phyloP scores from a whole-genome alignment of 768 basidiomycete genomes.

The Pulveroboletus sp. region DNA sequence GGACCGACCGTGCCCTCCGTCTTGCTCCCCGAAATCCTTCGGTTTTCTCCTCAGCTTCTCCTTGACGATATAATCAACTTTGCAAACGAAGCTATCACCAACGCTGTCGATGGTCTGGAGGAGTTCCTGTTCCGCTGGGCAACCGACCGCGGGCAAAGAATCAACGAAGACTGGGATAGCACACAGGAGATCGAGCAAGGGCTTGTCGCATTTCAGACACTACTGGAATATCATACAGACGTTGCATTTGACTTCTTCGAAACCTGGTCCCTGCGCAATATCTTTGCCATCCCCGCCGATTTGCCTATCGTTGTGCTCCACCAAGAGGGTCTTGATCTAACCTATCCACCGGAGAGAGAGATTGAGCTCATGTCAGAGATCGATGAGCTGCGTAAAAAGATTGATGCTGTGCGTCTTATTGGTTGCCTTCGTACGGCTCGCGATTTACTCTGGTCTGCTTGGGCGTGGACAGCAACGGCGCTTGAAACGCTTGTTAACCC shows the following conservation, averaged over 20 bases:
- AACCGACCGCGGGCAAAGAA: slow-evolving; percentile 50
- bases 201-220: slow-evolving; percentile 79
- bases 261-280: slow-evolving; percentile 83
- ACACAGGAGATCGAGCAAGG: slow-evolving; percentile 75
- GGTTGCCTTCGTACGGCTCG: background rate
- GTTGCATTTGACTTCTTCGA: slow-evolving; percentile 91
- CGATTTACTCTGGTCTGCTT: slow-evolving; percentile 8
- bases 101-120: slow-evolving; percentile 77
- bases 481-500: slow-evolving; percentile 51
- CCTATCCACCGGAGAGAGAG: slow-evolving; percentile 51
- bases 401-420: slow-evolving; percentile 58
- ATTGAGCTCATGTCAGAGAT: slow-evolving; percentile 62
- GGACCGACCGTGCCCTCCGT: slow-evolving; percentile 24
- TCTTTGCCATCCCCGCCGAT: slow-evolving; percentile 70
- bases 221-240: slow-evolving; percentile 84
- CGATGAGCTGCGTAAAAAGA: slow-evolving; percentile 56
- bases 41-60: slow-evolving; percentile 78
- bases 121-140: slow-evolving; percentile 72
- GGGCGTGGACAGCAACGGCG: slow-evolving; percentile 53
- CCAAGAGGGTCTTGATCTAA: slow-evolving; percentile 68
- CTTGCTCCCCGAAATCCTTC: slow-evolving; percentile 52
- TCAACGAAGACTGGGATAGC: slow-evolving; percentile 49
- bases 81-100: slow-evolving; percentile 72
- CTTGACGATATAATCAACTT: slow-evolving; percentile 86
- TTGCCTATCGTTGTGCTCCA: slow-evolving; percentile 71